phyloP scores from a whole-genome alignment of 73 alveolate genomes.

The Blepharisma japonicum region DNA sequence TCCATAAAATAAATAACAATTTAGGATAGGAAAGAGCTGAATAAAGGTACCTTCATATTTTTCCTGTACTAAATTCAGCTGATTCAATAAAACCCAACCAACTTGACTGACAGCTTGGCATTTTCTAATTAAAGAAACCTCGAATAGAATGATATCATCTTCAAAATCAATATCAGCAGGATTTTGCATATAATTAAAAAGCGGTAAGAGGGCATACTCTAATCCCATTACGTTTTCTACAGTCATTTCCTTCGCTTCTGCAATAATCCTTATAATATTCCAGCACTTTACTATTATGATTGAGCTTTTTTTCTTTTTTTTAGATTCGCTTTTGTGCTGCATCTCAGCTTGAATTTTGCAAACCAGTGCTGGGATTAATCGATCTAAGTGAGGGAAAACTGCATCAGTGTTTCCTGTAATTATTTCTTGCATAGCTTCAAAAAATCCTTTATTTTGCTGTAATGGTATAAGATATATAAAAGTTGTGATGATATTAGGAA shows the following conservation, averaged over 20 bases:
- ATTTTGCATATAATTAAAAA: neutral
- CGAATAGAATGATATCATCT: neutral
- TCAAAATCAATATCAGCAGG: constrained; percentile 2
- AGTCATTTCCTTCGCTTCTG: neutral
- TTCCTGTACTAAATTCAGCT: neutral
- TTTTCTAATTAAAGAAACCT: neutral
- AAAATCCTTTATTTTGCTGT: constrained; percentile 5
- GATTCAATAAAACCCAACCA: neutral
- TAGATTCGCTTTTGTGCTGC: neutral
- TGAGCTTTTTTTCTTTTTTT: neutral
- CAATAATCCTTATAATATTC: neutral
- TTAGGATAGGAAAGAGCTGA: constrained; percentile 7
- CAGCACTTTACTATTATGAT: neutral
- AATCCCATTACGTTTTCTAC: neutral
- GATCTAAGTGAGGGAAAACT: neutral
- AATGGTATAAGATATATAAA: neutral
- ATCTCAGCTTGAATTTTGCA: neutral
- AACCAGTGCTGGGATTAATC: neutral
- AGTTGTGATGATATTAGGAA: neutral
- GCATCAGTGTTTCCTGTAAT: neutral
- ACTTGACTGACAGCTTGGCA: neutral
- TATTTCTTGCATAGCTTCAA: constrained; percentile 3
- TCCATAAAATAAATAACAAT: neutral
- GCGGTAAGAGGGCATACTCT: neutral
- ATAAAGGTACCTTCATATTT: neutral